phyloP scores from a whole-genome alignment of 2,329 filamentous ascomycete genomes.

The Exophiala aquamarina region DNA sequence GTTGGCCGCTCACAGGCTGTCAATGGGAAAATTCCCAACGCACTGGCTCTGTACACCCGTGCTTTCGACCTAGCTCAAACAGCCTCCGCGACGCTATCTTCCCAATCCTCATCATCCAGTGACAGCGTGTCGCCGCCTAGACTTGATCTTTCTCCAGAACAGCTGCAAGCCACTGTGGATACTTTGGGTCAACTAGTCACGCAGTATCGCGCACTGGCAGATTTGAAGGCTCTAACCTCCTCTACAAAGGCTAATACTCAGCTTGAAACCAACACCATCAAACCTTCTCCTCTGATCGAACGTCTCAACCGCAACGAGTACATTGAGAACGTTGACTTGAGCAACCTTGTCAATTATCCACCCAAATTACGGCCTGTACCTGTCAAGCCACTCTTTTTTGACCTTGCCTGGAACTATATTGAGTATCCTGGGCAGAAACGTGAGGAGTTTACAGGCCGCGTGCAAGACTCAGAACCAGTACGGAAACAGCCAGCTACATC shows the following conservation, averaged over 20 bases:
- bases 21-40: slow-evolving; percentile 69
- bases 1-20: slow-evolving; percentile 83
- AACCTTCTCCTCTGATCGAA: slow-evolving; percentile 66
- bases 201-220: slow-evolving; percentile 80
- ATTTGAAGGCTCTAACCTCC: slow-evolving; percentile 59
- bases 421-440: slow-evolving; percentile 70
- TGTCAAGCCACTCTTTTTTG: slow-evolving; percentile 92
- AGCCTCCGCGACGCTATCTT: slow-evolving; percentile 49
- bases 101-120: slow-evolving; percentile 31
- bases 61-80: slow-evolving; percentile 63
- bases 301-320: slow-evolving; percentile 73
- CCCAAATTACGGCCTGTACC: slow-evolving; percentile 80
- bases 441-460: background rate
- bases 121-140: slow-evolving; percentile 56
- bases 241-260: slow-evolving; percentile 4
- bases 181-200: slow-evolving; percentile 71
- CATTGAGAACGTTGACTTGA: slow-evolving; percentile 65
- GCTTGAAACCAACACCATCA: slow-evolving; percentile 32
- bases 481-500: slow-evolving; percentile 29
- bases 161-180: slow-evolving; percentile 58
- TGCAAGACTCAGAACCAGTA: slow-evolving; percentile 3
- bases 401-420: slow-evolving; percentile 97
- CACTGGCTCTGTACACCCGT: slow-evolving; percentile 79
- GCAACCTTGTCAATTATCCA: slow-evolving; percentile 82
- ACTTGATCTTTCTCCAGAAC: slow-evolving; percentile 63